These are phyloP conservation scores for Sarcodon sp. DNA, from an alignment of 768 basidiomycete species.

Conservation along the genomic window DNA sequence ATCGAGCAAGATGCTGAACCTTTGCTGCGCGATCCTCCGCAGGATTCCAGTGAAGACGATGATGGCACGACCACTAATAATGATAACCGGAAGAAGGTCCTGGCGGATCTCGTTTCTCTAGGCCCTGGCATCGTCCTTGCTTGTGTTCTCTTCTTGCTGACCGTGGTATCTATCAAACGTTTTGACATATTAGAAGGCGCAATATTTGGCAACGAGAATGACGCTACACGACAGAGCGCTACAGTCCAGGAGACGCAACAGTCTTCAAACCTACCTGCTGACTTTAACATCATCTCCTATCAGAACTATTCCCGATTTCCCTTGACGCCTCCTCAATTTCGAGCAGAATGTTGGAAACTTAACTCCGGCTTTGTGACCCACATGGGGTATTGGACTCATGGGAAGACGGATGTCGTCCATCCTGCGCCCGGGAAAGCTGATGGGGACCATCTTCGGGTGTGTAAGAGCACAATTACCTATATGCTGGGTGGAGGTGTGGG, in stretches of 20 bases:
- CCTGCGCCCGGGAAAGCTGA: constrained; percentile 14
- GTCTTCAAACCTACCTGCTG: constrained; percentile 5
- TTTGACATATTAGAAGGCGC: constrained; percentile 34
- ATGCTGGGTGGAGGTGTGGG: constrained; percentile 58
- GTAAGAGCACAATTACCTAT: constrained; percentile 58
- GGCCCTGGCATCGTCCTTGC: constrained; percentile 31
- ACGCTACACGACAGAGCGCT: constrained; percentile 7
- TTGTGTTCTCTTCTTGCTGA: constrained; percentile 29
- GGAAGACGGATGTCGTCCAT: constrained; percentile 18
- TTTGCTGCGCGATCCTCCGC: too few relatives aligned
- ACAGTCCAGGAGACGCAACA: constrained; percentile 4
- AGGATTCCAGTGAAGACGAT: too few relatives aligned
- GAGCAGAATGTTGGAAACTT: constrained; percentile 39
- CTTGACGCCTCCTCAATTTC: constrained; percentile 42
- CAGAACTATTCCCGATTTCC: constrained; percentile 48
- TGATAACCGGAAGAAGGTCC: too few relatives aligned
- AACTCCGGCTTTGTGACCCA: constrained; percentile 32
- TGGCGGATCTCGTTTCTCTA: constrained; percentile 14
- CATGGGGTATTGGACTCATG: constrained; percentile 37
- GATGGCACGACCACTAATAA: too few relatives aligned
- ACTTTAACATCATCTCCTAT: constrained; percentile 30
- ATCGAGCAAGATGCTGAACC: too few relatives aligned
- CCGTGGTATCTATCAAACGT: constrained; percentile 34
- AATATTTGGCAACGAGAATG: constrained; percentile 20
- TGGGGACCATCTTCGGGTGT: constrained; percentile 17